phyloP scores from a whole-genome alignment of 768 basidiomycete genomes.

The Trametopsis cervina region DNA sequence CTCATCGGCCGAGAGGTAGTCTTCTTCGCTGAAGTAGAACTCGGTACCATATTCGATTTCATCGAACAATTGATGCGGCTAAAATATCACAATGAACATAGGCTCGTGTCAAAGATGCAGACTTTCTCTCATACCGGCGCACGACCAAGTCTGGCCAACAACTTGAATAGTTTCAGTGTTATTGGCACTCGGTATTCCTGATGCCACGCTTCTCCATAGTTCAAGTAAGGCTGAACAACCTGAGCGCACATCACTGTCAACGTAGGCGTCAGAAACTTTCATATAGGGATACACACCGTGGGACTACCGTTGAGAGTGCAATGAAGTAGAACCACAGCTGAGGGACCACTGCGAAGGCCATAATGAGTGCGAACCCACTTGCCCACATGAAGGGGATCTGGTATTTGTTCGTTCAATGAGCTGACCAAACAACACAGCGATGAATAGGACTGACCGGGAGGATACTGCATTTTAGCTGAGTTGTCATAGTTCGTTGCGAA shows the following conservation, averaged over 20 bases:
- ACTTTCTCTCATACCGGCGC: conserved; percentile 54
- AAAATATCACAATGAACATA: too few relatives aligned
- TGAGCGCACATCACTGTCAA: too few relatives aligned
- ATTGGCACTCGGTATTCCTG: conserved; percentile 46
- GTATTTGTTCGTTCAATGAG: too few relatives aligned
- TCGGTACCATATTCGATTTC: conserved; percentile 60
- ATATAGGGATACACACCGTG: conserved; percentile 32
- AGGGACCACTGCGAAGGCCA: conserved; percentile 47
- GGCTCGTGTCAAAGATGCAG: too few relatives aligned
- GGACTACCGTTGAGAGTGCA: conserved; percentile 62
- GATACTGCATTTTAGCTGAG: conserved; percentile 49
- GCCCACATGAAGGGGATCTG: conserved; percentile 53
- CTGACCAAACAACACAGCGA: too few relatives aligned
- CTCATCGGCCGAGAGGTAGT: conserved; percentile 43
- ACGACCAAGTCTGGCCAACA: conserved; percentile 62
- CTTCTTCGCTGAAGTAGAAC: conserved; percentile 65
- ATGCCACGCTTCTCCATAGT: conserved; percentile 17
- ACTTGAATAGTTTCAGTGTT: conserved; percentile 69
- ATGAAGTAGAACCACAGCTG: conserved; percentile 67
- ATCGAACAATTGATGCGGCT: conserved; percentile 50
- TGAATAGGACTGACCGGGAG: conserved; percentile 40
- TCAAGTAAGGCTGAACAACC: conserved; percentile 43
- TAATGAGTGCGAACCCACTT: conserved; percentile 54
- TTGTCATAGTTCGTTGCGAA: conserved; percentile 31
- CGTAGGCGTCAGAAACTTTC: too few relatives aligned